Evolutionary conservation across 2,329 filamentous ascomycete species (phyloP).

Genomic region (Aspergillus candidus): DNA sequence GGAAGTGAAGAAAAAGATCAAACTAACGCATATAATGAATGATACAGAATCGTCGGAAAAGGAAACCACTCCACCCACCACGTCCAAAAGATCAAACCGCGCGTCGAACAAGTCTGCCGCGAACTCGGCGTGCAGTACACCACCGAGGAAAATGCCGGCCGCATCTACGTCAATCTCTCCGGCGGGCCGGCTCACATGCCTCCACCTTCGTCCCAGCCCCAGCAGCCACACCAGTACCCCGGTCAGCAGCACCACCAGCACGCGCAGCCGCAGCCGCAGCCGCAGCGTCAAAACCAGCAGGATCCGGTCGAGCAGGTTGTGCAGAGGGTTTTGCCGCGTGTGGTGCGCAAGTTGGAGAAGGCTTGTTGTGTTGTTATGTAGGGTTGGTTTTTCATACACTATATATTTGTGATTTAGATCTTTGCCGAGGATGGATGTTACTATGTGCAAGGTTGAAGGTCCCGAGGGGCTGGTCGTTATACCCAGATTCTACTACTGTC

Average conservation of each 20-base stretch:
- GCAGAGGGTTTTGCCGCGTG: constrained; percentile 54
- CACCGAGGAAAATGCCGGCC: constrained; percentile 82
- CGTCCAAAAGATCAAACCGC: constrained; percentile 92
- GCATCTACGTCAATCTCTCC: constrained; percentile 81
- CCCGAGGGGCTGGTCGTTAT: too few species aligned
- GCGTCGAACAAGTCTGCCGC: constrained; percentile 78
- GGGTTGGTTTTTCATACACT: background rate
- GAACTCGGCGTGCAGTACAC: constrained; percentile 76
- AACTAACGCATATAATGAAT: background rate
- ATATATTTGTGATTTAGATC: too few species aligned
- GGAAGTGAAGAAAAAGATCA: background rate
- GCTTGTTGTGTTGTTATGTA: constrained; percentile 73
- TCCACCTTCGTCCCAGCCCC: constrained; percentile 32
- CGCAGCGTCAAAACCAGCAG: constrained; percentile 46
- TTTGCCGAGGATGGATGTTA: too few species aligned
- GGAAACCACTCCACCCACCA: constrained; percentile 79
- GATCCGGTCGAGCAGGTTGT: constrained; percentile 56
- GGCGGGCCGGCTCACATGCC: constrained; percentile 58
- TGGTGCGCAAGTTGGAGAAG: constrained; percentile 61
- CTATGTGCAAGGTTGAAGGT: too few species aligned
- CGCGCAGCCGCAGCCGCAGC: constrained; percentile 36
- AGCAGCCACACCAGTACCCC: constrained; percentile 36
- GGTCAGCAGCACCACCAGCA: constrained; percentile 32
- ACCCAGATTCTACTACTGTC: too few species aligned
- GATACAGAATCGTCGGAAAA: constrained; percentile 73